Conservation (phyloP, 2,329 filamentous ascomycete genomes). For the Neobulgaria alba region DNA sequence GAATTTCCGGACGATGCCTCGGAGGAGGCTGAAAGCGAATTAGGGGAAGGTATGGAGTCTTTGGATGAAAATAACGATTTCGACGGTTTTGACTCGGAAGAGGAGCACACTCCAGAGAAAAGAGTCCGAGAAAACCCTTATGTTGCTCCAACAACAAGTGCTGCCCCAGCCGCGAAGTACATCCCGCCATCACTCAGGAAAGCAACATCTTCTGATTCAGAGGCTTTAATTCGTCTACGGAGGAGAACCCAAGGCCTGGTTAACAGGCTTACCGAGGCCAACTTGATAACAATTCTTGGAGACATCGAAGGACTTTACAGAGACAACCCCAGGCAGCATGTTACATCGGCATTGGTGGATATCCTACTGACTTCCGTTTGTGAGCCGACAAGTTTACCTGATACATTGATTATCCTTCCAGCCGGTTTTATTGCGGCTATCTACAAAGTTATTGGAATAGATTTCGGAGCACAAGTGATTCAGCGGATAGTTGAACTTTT, state of each 20-base stretch:
- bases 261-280: conserved; percentile 88
- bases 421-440: conserved; percentile 83
- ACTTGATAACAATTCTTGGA: conserved; percentile 72
- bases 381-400: conserved; percentile 68
- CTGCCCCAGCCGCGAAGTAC: conserved; percentile 60
- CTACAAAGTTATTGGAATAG: conserved; percentile 79
- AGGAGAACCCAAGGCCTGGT: conserved; percentile 81
- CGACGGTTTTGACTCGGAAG: conserved; percentile 31
- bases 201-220: conserved; percentile 52
- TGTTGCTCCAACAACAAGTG: conserved; percentile 54
- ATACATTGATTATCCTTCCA: conserved; percentile 84
- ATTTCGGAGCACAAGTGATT: conserved; percentile 81
- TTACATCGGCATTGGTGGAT: conserved; percentile 72
- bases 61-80: conserved; percentile 33
- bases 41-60: conserved; percentile 31
- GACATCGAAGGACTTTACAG: conserved; percentile 80
- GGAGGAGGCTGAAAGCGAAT: conserved; percentile 19
- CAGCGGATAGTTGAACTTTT: conserved; percentile 72
- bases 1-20: conserved; percentile 26
- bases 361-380: conserved; percentile 71
- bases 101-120: conserved; percentile 25
- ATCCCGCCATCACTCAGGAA: conserved; percentile 77
- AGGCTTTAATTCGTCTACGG: conserved; percentile 59
- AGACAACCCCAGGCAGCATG: conserved; percentile 76
- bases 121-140: conserved; percentile 77